Percentiles rank a stretch among this genome's conserved stretches.
phyloP scores from a whole-genome alignment of 2,329 filamentous ascomycete species.

The Emericellopsis cladophorae region DNA sequence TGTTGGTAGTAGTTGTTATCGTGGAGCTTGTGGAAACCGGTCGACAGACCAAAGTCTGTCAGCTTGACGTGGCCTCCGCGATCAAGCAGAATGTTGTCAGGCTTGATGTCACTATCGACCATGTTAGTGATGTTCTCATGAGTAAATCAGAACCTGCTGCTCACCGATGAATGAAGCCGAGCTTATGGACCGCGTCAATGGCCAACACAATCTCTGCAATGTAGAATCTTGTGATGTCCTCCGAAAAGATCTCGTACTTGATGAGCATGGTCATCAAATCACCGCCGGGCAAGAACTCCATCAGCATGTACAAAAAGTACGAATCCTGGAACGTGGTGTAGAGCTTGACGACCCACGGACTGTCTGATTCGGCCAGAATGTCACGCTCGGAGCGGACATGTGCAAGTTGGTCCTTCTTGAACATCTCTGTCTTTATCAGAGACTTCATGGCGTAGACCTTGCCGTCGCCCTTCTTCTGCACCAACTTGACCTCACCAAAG shows the following conservation, averaged over 20 bases:
- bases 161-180: slow-evolving; percentile 96
- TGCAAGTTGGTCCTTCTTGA: slow-evolving; percentile 95
- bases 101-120: slow-evolving; percentile 77
- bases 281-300: slow-evolving; percentile 97
- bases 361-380: slow-evolving; percentile 97
- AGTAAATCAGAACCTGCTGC: slow-evolving; percentile 13
- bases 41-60: slow-evolving; percentile 95
- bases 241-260: slow-evolving; percentile 99
- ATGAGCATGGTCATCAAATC: slow-evolving; percentile 99
- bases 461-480: slow-evolving; percentile 90
- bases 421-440: slow-evolving; percentile 98
- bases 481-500: slow-evolving; percentile 95
- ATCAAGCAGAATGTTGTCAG: slow-evolving; percentile 94
- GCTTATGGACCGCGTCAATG: slow-evolving; percentile 96
- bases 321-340: slow-evolving; percentile 96
- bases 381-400: slow-evolving; percentile 97
- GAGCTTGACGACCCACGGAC: slow-evolving; percentile 97
- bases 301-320: slow-evolving; percentile 96
- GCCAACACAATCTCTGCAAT: slow-evolving; percentile 96
- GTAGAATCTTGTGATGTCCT: slow-evolving; percentile 97
- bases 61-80: slow-evolving; percentile 94
- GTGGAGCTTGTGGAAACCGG: slow-evolving; percentile 94
- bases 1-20: slow-evolving; percentile 98
- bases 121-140: not conserved
- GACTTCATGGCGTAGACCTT: slow-evolving; percentile 99